Percentiles rank a stretch among this genome's conserved stretches.
These are phyloP conservation scores for Stemphylium beticola DNA, from an alignment of 2,329 filamentous ascomycete genomes.

Conservation along the genomic window DNA sequence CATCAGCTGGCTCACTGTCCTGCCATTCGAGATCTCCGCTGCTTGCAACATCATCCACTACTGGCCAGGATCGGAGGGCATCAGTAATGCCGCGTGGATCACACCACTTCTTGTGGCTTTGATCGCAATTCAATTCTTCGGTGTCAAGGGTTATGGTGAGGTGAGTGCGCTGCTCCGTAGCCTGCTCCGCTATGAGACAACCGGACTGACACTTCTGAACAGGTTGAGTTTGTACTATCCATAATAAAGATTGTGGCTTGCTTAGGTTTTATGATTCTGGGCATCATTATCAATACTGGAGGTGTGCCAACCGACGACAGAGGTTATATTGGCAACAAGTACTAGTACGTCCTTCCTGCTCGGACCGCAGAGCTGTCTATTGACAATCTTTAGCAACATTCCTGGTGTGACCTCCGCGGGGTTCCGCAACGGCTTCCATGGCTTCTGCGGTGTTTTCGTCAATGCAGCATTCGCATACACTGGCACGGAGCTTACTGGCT, in stretches of 20 bases:
- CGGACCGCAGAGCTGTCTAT: neutral
- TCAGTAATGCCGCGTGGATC: constrained; percentile 34
- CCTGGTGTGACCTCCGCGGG: constrained; percentile 36
- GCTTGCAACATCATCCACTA: constrained; percentile 42
- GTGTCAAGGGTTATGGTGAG: constrained; percentile 45
- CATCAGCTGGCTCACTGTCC: constrained; percentile 38
- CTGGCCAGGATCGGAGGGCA: constrained; percentile 24
- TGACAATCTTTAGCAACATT: neutral
- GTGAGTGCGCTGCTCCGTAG: constrained; percentile 32
- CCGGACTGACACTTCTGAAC: neutral
- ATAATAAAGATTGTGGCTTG: constrained; percentile 65
- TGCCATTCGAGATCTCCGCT: constrained; percentile 45
- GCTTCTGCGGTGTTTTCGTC: constrained; percentile 67
- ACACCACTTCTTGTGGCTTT: constrained; percentile 38
- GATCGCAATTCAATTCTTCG: constrained; percentile 39
- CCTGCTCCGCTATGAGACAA: neutral
- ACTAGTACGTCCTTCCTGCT: constrained; percentile 55
- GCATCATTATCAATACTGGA: constrained; percentile 65
- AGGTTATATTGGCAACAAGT: constrained; percentile 65
- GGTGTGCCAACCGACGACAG: constrained; percentile 62
- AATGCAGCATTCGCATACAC: constrained; percentile 67
- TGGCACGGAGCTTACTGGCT: constrained; percentile 66
- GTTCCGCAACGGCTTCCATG: constrained; percentile 64
- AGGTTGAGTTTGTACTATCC: constrained; percentile 61
- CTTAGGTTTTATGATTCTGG: constrained; percentile 69